Evolutionary conservation across 1,284 basidiomycete genomes (phyloP).

Genomic region (Gymnopus androsaceus): DNA sequence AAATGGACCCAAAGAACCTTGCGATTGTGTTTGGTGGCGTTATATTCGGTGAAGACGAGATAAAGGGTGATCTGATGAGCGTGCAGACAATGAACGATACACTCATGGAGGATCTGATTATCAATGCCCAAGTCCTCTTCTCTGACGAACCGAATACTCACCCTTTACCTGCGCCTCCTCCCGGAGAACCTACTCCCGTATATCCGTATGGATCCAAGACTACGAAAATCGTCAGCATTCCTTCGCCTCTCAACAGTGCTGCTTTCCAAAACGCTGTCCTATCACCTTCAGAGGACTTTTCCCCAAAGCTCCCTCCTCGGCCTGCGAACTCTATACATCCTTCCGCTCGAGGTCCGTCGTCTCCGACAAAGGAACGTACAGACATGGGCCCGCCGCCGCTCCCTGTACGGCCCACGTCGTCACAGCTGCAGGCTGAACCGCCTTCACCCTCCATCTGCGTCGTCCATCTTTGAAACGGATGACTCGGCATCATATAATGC

Average conservation of each 20-base stretch:
- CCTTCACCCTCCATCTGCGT: conserved; percentile 34
- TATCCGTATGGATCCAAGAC: conserved; percentile 68
- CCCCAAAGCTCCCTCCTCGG: conserved; percentile 65
- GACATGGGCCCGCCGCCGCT: conserved; percentile 28
- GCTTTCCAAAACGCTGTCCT: conserved; percentile 28
- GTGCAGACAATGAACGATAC: conserved; percentile 80
- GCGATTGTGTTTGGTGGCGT: conserved; percentile 86
- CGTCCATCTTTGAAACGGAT: conserved; percentile 29
- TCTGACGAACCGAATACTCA: conserved; percentile 58
- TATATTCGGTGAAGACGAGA: conserved; percentile 88
- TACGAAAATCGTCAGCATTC: conserved; percentile 58
- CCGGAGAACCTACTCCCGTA: conserved; percentile 54
- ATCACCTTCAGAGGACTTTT: conserved; percentile 59
- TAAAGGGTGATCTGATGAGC: conserved; percentile 71
- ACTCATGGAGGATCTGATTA: conserved; percentile 86
- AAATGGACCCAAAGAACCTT: conserved; percentile 92
- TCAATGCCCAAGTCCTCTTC: conserved; percentile 63
- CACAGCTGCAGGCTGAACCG: conserved; percentile 9
- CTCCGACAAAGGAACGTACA: conserved; percentile 38
- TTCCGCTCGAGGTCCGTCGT: conserved; percentile 53
- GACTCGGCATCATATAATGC: conserved; percentile 20
- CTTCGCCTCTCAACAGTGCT: conserved; percentile 34
- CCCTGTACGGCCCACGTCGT: conserved; percentile 22
- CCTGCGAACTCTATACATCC: conserved; percentile 79
- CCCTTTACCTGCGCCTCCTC: conserved; percentile 67